These are phyloP conservation scores for Alnus glutinosa DNA, from an alignment of 306 rosid species.

Conservation along the genomic window DNA sequence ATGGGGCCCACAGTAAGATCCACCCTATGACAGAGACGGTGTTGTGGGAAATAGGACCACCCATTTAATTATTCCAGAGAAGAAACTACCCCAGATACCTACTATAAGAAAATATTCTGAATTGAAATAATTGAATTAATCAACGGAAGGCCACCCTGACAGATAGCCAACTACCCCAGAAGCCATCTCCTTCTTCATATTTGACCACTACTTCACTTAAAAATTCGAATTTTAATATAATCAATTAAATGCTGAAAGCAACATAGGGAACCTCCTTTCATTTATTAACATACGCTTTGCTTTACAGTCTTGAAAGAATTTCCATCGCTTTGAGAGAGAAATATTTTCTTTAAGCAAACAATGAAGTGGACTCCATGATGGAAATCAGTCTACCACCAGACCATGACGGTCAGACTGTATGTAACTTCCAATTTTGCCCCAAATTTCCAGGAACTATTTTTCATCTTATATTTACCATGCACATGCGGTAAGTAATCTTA, in stretches of 20 bases:
- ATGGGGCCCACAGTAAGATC: too few species aligned
- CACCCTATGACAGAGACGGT: not conserved
- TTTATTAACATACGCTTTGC: not conserved
- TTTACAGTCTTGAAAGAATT: not conserved
- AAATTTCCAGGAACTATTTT: slow-evolving; percentile 7
- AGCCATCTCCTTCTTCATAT: not conserved
- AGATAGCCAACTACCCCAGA: not conserved
- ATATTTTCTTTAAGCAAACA: not conserved
- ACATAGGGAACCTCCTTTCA: not conserved
- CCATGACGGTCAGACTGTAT: not conserved
- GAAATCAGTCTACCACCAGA: not conserved
- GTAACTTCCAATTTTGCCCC: not conserved
- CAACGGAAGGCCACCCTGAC: not conserved
- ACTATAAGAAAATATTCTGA: not conserved
- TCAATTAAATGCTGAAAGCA: not conserved
- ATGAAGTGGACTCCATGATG: not conserved
- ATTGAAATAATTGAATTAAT: not conserved
- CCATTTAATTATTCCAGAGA: not conserved
- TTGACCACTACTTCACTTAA: not conserved
- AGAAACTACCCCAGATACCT: not conserved
- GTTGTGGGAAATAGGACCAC: not conserved
- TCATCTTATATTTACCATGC: slow-evolving; percentile 27
- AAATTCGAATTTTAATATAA: not conserved
- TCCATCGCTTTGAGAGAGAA: not conserved
- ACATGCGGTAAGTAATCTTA: slow-evolving; percentile 31